phyloP scores from a whole-genome alignment of 2,329 filamentous ascomycete genomes.

The Aspergillus neotritici region DNA sequence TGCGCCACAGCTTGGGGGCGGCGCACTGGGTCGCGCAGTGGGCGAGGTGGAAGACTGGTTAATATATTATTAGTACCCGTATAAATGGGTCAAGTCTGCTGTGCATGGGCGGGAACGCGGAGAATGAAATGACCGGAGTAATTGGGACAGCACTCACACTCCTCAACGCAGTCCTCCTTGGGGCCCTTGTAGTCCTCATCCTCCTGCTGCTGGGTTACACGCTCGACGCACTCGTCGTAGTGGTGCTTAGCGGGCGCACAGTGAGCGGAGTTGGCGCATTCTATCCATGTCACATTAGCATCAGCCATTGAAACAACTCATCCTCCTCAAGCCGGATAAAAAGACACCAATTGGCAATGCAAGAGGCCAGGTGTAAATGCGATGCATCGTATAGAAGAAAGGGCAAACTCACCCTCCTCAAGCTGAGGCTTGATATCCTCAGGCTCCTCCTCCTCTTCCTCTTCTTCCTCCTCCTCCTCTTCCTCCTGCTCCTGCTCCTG shows the following conservation, averaged over 20 bases:
- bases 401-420: slow-evolving; percentile 73
- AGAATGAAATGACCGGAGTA: not conserved
- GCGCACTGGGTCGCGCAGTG: slow-evolving; percentile 93
- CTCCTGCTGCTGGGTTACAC: slow-evolving; percentile 66
- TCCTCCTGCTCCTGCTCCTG: slow-evolving; percentile 59
- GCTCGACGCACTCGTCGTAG: slow-evolving; percentile 96
- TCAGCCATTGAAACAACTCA: slow-evolving; percentile 1
- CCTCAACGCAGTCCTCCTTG: slow-evolving; percentile 96
- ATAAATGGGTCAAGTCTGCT: not conserved
- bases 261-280: slow-evolving; percentile 80
- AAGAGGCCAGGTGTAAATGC: too few species aligned
- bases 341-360: not conserved
- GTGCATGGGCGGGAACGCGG: not conserved
- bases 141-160: slow-evolving; percentile 68
- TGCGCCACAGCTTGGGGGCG: slow-evolving; percentile 89
- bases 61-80: slow-evolving; percentile 1
- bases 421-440: slow-evolving; percentile 82
- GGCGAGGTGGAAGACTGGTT: slow-evolving; percentile 93
- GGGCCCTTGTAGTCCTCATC: slow-evolving; percentile 65
- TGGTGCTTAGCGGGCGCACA: slow-evolving; percentile 92
- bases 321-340: too few species aligned
- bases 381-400: slow-evolving; percentile 3
- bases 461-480: slow-evolving; percentile 70
- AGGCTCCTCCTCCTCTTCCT: slow-evolving; percentile 75
- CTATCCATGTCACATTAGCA: slow-evolving; percentile 46